Evolutionary conservation across 805 yeast species (phyloP).

Genomic region (Yarrowia bubula): DNA sequence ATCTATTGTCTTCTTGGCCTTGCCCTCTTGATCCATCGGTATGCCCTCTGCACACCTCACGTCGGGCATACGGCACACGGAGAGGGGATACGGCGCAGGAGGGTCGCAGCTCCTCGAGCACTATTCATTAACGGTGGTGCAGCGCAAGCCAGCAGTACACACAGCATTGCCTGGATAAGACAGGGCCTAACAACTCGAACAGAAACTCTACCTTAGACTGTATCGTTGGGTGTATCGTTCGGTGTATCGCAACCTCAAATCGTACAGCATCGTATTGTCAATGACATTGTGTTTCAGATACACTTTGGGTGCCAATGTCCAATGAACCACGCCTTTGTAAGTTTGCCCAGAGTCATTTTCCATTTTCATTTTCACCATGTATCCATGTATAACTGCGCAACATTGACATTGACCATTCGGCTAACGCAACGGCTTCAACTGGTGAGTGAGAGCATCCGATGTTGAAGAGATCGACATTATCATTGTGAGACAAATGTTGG

Average conservation of each 20-base stretch:
- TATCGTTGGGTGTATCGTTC: no score
- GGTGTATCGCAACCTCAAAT: not conserved
- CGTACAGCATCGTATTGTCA: not conserved
- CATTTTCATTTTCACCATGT: not conserved
- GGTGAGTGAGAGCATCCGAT: no score
- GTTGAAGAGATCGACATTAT: no score
- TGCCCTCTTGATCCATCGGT: no score
- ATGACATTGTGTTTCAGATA: slow-evolving; percentile 6
- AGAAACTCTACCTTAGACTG: not conserved
- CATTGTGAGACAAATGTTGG: not conserved
- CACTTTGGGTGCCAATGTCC: not conserved
- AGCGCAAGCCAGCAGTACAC: no score
- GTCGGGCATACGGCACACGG: not conserved
- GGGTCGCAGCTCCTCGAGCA: no score
- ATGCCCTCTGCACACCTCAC: not conserved
- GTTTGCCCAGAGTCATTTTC: no score
- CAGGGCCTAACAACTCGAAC: no score
- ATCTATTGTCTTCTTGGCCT: no score
- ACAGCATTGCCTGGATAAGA: no score
- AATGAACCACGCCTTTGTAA: no score
- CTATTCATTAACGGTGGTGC: not conserved
- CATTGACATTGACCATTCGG: not conserved
- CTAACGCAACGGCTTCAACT: not conserved
- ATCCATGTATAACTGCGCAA: not conserved
- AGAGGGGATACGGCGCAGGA: not conserved